A percentile compares a stretch with the other conserved stretches of the same genome.
These are phyloP conservation scores for Backusella australiensis DNA, from an alignment of 192 early-diverging fungal genomes.

Conservation along the genomic window DNA sequence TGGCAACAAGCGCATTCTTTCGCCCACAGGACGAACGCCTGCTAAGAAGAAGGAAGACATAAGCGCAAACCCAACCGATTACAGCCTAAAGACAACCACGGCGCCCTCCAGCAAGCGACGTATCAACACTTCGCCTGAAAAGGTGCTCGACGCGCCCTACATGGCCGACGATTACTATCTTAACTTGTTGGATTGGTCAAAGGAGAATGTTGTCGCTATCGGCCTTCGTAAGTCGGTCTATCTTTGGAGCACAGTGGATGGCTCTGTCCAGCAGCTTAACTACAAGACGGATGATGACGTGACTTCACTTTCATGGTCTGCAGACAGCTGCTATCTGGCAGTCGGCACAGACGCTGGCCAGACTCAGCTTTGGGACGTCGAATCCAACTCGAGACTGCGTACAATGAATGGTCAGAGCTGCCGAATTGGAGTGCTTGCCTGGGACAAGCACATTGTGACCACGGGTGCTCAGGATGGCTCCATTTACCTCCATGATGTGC, in stretches of 20 bases:
- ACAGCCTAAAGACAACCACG: constrained; percentile 40
- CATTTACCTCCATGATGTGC: constrained; percentile 95
- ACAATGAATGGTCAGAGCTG: constrained; percentile 80
- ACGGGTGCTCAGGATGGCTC: constrained; percentile 86
- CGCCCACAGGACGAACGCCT: background rate
- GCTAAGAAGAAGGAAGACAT: background rate
- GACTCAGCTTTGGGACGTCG: constrained; percentile 89
- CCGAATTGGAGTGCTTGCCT: constrained; percentile 83
- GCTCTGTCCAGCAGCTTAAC: constrained; percentile 55
- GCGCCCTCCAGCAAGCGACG: constrained; percentile 49
- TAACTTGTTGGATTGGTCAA: constrained; percentile 92
- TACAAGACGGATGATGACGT: constrained; percentile 57
- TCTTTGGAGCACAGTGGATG: constrained; percentile 82
- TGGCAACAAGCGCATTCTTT: background rate
- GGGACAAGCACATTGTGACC: constrained; percentile 81
- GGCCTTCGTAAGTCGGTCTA: constrained; percentile 86
- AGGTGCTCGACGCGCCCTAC: constrained; percentile 86
- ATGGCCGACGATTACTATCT: constrained; percentile 94
- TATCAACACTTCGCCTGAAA: constrained; percentile 79
- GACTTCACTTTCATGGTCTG: constrained; percentile 77
- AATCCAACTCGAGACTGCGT: constrained; percentile 68
- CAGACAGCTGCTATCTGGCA: constrained; percentile 61
- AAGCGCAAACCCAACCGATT: constrained; percentile 55
- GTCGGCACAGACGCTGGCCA: constrained; percentile 79
- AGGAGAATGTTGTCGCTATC: constrained; percentile 78